phyloP scores from a whole-genome alignment of 108 stramenopile species.

The Cyclostephanos invisitatus region DNA sequence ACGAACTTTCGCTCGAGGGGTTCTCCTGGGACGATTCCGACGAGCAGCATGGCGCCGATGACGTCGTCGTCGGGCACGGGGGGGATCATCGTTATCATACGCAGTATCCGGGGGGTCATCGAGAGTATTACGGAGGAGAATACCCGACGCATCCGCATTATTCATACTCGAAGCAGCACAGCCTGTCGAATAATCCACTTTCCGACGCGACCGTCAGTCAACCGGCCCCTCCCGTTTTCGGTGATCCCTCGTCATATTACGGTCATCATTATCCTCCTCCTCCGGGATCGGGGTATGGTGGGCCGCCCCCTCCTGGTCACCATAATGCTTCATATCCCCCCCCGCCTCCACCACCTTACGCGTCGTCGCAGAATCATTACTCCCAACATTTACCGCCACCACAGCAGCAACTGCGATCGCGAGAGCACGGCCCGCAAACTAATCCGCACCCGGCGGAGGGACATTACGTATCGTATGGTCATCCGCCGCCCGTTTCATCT shows the following conservation, averaged over 20 bases:
- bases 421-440: not conserved
- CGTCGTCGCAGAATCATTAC: not conserved
- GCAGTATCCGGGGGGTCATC: conserved; percentile 20
- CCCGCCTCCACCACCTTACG: not conserved
- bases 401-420: not conserved
- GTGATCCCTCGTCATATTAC: conserved; percentile 20
- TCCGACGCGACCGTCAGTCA: conserved; percentile 13
- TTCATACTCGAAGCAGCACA: conserved; percentile 22
- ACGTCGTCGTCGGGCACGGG: conserved; percentile 18
- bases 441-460: not conserved
- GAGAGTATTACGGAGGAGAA: conserved; percentile 5
- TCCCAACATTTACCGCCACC: not conserved
- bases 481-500: not conserved
- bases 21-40: conserved; percentile 74
- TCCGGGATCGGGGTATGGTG: not conserved
- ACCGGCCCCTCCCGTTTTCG: conserved; percentile 19
- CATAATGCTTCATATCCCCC: conserved; percentile 6
- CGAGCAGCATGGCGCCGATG: not conserved
- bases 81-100: conserved; percentile 6
- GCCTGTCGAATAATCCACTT: conserved; percentile 23
- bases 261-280: conserved; percentile 15
- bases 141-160: not conserved
- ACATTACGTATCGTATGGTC: not conserved
- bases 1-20: conserved; percentile 62
- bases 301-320: not conserved